Conservation (phyloP, 768 basidiomycete genomes). For the Macrolepiota fuliginosa region DNA sequence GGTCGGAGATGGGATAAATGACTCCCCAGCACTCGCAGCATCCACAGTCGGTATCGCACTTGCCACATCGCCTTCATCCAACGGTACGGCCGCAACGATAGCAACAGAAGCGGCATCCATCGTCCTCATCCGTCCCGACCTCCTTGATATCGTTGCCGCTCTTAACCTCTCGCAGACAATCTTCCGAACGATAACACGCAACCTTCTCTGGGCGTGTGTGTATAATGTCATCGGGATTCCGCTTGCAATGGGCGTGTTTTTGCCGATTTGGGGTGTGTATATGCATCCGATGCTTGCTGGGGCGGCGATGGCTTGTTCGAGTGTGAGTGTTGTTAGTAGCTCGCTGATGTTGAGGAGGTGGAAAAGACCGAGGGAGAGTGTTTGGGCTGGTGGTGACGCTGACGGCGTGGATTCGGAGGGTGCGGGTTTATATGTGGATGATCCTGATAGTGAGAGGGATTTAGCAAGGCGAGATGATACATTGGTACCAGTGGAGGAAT, state of each 20-base stretch:
- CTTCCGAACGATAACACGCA: constrained; percentile 86
- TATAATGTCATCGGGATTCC: constrained; percentile 95
- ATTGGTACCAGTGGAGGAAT: too few species aligned
- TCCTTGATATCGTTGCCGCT: constrained; percentile 96
- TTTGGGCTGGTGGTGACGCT: constrained; percentile 71
- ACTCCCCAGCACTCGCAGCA: constrained; percentile 94
- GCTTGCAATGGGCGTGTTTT: constrained; percentile 96
- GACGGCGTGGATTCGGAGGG: constrained; percentile 25
- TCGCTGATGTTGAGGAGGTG: constrained; percentile 86
- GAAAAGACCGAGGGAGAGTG: constrained; percentile 64
- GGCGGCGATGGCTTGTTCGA: constrained; percentile 96
- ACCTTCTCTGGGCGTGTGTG: constrained; percentile 94
- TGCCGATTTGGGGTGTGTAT: constrained; percentile 80
- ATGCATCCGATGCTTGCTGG: constrained; percentile 98
- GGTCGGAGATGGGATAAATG: constrained; percentile 99
- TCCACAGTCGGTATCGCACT: constrained; percentile 96
- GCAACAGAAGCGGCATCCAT: constrained; percentile 98
- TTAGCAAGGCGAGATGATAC: too few species aligned
- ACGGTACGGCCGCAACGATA: constrained; percentile 74
- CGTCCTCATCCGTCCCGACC: constrained; percentile 96
- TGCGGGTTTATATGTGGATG: constrained; percentile 50
- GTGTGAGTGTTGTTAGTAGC: constrained; percentile 91
- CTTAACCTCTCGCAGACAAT: constrained; percentile 87
- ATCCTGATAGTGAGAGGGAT: constrained; percentile 40
- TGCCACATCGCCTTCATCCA: constrained; percentile 44